A percentile compares a stretch with the other conserved stretches of the same genome.
These are phyloP conservation scores for Ogataea henricii DNA, from an alignment of 805 yeast species.

Conservation along the genomic window DNA sequence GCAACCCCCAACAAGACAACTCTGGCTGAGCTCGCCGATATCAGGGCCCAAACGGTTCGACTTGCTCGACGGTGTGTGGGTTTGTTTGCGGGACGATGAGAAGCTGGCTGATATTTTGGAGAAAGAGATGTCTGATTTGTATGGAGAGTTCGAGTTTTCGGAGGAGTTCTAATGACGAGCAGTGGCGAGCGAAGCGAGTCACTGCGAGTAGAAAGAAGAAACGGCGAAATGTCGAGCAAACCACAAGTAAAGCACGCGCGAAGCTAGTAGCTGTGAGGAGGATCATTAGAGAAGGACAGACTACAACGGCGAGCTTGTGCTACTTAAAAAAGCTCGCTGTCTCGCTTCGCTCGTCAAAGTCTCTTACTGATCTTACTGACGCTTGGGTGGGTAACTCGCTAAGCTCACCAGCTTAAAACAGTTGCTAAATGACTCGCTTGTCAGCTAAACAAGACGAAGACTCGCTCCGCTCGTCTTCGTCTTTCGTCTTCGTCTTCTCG, in stretches of 20 bases:
- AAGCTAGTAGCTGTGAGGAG: too few species aligned
- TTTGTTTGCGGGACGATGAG: conserved; percentile 67
- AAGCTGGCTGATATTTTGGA: conserved; percentile 49
- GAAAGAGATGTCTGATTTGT: conserved; percentile 46
- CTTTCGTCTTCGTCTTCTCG: background rate
- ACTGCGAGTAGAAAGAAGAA: too few species aligned
- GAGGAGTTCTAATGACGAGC: conserved; percentile 5
- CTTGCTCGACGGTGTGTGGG: conserved; percentile 73
- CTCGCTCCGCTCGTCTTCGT: background rate
- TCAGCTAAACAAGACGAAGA: too few species aligned
- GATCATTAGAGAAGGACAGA: too few species aligned
- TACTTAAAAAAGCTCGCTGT: too few species aligned
- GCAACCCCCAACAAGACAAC: conserved; percentile 96
- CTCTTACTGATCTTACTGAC: too few species aligned
- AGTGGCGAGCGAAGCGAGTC: too few species aligned
- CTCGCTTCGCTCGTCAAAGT: too few species aligned
- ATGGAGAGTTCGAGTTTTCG: conserved; percentile 27
- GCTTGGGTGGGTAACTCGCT: too few species aligned
- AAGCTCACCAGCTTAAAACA: background rate
- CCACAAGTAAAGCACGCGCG: too few species aligned
- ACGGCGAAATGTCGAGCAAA: too few species aligned
- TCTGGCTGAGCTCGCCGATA: conserved; percentile 92
- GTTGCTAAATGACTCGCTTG: background rate
- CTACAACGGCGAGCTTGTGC: too few species aligned
- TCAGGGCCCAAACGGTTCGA: conserved; percentile 93